Conservation (phyloP, 148 eudicot genomes). For the Rhododendron mucronatum region DNA sequence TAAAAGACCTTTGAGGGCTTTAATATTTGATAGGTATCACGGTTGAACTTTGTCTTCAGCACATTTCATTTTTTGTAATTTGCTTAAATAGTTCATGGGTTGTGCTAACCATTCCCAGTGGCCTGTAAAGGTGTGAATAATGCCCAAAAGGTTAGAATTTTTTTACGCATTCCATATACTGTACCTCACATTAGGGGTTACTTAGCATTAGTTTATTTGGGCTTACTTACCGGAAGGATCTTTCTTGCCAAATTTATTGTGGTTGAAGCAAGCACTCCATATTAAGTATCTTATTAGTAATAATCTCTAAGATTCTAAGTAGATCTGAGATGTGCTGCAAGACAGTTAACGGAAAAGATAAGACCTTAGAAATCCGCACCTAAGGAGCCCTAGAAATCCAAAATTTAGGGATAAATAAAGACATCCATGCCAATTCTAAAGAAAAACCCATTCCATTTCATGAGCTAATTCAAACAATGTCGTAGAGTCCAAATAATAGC, state of each 20-base stretch:
- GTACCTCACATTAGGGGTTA: neutral
- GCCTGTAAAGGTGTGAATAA: neutral
- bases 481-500: neutral
- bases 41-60: conserved; percentile 7
- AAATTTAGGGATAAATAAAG: neutral
- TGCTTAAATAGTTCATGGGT: neutral
- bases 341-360: neutral
- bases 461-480: neutral
- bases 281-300: neutral
- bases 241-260: neutral
- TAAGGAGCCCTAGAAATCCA: neutral
- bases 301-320: neutral
- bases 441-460: neutral
- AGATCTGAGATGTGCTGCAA: neutral
- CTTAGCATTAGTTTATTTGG: neutral
- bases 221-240: neutral
- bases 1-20: conserved; percentile 78
- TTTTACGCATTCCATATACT: neutral
- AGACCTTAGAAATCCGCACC: neutral
- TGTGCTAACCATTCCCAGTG: neutral
- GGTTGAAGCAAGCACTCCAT: neutral
- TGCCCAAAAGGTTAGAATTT: neutral
- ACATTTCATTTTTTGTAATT: neutral
- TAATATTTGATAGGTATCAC: conserved; percentile 86
- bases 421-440: neutral